Percentiles rank a stretch among this genome's conserved stretches.
Conservation (phyloP, 768 basidiomycete species). For the Panellus pusillus region DNA sequence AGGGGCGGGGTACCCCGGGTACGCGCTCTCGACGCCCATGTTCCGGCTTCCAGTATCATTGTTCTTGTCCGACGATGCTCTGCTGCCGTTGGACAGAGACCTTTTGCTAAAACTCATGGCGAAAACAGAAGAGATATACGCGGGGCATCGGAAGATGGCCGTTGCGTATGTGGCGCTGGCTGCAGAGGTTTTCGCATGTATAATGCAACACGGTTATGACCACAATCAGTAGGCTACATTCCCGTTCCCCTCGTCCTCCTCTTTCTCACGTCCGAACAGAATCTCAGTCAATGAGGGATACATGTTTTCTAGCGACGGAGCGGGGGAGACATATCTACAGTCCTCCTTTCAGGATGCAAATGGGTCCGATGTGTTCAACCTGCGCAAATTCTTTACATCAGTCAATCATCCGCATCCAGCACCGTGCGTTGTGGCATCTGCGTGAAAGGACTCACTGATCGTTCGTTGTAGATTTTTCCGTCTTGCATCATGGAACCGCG, state of each 20-base stretch:
- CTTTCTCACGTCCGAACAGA: neutral
- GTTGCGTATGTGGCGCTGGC: constrained; percentile 17
- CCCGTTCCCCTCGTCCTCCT: neutral
- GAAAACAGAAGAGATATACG: constrained; percentile 15
- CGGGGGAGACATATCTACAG: constrained; percentile 19
- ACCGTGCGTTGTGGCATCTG: constrained; percentile 23
- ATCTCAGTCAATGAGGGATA: constrained; percentile 19
- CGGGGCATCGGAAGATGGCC: constrained; percentile 11
- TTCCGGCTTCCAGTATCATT: constrained; percentile 21
- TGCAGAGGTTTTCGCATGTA: constrained; percentile 18
- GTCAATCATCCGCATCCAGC: constrained; percentile 28
- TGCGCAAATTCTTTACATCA: constrained; percentile 24
- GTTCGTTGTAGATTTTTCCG: constrained; percentile 26
- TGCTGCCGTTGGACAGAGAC: neutral
- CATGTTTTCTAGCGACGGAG: constrained; percentile 24
- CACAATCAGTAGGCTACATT: constrained; percentile 1
- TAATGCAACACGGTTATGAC: neutral
- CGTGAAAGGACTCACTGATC: neutral
- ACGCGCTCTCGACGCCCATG: constrained; percentile 21
- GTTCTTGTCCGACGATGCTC: constrained; percentile 15
- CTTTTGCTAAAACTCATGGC: constrained; percentile 13
- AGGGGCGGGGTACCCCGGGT: constrained; percentile 21
- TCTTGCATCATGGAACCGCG: constrained; percentile 25
- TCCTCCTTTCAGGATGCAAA: neutral
- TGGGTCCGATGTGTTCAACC: constrained; percentile 9